Conservation (phyloP, 768 basidiomycete genomes). For the Xerocomus spinulosus region DNA sequence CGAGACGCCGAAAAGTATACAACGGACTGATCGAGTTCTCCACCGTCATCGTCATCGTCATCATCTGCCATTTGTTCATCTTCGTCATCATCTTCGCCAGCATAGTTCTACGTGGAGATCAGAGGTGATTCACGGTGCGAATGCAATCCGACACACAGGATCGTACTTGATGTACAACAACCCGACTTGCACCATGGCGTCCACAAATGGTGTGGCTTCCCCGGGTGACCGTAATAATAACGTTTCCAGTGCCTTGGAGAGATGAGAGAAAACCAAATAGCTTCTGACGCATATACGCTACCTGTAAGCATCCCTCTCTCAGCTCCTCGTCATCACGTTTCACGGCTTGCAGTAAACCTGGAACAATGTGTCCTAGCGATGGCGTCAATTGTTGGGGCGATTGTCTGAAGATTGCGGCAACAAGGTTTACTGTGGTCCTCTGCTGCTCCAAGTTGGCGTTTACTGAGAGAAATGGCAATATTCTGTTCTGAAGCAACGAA, state of each 20-base stretch:
- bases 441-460: constrained; percentile 61
- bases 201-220: constrained; percentile 72
- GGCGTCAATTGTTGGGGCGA: constrained; percentile 64
- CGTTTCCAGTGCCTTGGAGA: constrained; percentile 67
- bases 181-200: constrained; percentile 63
- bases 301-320: constrained; percentile 76
- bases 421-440: constrained; percentile 71
- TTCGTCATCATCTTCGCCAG: constrained; percentile 63
- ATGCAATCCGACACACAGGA: constrained; percentile 48
- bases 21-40: constrained; percentile 71
- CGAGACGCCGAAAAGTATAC: not conserved
- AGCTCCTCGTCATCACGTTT: constrained; percentile 80
- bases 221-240: constrained; percentile 78
- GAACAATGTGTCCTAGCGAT: constrained; percentile 58
- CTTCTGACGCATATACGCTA: constrained; percentile 20
- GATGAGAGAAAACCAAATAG: constrained; percentile 3
- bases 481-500: constrained; percentile 52
- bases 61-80: constrained; percentile 57
- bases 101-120: constrained; percentile 62
- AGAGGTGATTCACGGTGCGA: not conserved
- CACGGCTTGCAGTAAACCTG: constrained; percentile 64
- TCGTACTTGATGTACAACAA: constrained; percentile 86
- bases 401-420: constrained; percentile 75
- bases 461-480: constrained; percentile 55
- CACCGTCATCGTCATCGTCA: constrained; percentile 78